Evolutionary conservation across 306 rosid genomes (phyloP).

Genomic region (Mimosa pudica): DNA sequence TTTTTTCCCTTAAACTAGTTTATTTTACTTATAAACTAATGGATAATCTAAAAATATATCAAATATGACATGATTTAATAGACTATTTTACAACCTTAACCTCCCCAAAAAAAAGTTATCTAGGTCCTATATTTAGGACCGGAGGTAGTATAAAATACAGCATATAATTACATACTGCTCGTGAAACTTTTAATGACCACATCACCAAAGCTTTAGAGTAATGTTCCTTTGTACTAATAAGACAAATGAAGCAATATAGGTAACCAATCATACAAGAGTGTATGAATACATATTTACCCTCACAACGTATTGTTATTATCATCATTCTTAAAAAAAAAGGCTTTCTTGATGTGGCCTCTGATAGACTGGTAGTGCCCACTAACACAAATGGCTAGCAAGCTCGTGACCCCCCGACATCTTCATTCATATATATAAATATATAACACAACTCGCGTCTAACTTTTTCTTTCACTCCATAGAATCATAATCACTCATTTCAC

Average conservation of each 20-base stretch:
- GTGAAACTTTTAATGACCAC: too few species aligned
- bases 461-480: conserved; percentile 23
- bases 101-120: too few species aligned
- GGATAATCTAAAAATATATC: too few species aligned
- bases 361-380: conserved; percentile 25
- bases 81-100: too few species aligned
- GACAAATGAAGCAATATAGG: conserved; percentile 33
- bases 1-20: too few species aligned
- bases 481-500: conserved; percentile 15
- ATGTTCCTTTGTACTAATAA: too few species aligned
- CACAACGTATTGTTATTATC: not conserved
- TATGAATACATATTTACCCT: conserved; percentile 9
- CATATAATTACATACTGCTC: too few species aligned
- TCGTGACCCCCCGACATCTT: conserved; percentile 33
- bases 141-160: too few species aligned
- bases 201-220: too few species aligned
- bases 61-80: too few species aligned
- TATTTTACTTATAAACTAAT: too few species aligned
- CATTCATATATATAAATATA: not conserved
- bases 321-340: conserved; percentile 5
- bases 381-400: conserved; percentile 44
- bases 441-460: not conserved
- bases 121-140: too few species aligned
- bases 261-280: conserved; percentile 23
- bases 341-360: conserved; percentile 10